These are phyloP conservation scores for Sugiyamaella neomexicana DNA, from an alignment of 1,139 yeast species.

Conservation along the genomic window DNA sequence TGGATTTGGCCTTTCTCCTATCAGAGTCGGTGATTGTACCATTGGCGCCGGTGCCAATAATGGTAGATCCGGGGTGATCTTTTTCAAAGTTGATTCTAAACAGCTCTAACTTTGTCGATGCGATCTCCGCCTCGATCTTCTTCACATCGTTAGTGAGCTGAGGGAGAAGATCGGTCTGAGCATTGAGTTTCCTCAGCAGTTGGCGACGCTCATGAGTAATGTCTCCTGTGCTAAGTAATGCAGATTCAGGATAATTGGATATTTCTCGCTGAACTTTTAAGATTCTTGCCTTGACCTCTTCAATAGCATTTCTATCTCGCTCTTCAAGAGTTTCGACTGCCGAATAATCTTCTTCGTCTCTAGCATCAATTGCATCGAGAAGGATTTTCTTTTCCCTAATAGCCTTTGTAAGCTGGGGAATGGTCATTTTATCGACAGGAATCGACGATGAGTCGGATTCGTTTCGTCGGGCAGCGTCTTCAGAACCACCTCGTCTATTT, in stretches of 20 bases:
- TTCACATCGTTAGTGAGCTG: slow-evolving; percentile 61
- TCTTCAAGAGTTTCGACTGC: slow-evolving; percentile 45
- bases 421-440: slow-evolving; percentile 27
- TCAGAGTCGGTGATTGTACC: slow-evolving; percentile 84
- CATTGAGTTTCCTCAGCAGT: slow-evolving; percentile 53
- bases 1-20: slow-evolving; percentile 72
- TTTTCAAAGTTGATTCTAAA: slow-evolving; percentile 55
- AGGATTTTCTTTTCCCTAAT: slow-evolving; percentile 69
- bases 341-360: slow-evolving; percentile 57
- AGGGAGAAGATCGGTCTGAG: slow-evolving; percentile 69
- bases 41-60: slow-evolving; percentile 80
- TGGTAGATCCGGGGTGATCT: slow-evolving; percentile 65
- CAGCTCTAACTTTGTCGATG: slow-evolving; percentile 64
- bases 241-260: slow-evolving; percentile 37
- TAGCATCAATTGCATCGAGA: slow-evolving; percentile 69
- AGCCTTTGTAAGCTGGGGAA: slow-evolving; percentile 57
- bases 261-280: slow-evolving; percentile 54
- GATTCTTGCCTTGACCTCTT: slow-evolving; percentile 62
- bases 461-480: slow-evolving; percentile 6
- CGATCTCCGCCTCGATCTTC: slow-evolving; percentile 64
- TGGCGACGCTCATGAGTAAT: slow-evolving; percentile 44
- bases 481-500: slow-evolving; percentile 13
- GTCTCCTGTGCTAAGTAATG: slow-evolving; percentile 35
- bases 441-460: slow-evolving; percentile 4
- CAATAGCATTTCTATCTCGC: slow-evolving; percentile 58